Conservation (phyloP, 2,329 filamentous ascomycete genomes). For the Fusarium nematophilum region DNA sequence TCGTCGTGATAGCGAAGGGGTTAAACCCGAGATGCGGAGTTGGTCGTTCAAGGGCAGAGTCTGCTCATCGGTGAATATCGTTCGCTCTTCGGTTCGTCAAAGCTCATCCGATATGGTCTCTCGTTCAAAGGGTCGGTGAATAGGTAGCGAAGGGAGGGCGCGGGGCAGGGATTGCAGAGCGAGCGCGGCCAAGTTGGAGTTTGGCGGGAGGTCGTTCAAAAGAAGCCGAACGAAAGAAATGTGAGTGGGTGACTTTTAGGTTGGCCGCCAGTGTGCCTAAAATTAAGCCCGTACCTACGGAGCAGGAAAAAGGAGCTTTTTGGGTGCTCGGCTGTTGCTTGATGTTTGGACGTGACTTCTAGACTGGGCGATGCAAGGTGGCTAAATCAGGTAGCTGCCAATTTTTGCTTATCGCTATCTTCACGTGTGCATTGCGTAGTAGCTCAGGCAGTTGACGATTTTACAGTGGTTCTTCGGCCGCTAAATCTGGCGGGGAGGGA, state of each 20-base stretch:
- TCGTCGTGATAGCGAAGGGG: conserved; percentile 20
- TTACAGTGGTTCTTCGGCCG: conserved; percentile 18
- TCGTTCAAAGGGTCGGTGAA: conserved; percentile 23
- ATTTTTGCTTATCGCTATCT: conserved; percentile 47
- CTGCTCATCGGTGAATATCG: conserved; percentile 36
- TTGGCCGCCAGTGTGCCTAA: conserved; percentile 21
- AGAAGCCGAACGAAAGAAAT: too few species aligned
- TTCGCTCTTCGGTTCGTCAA: conserved; percentile 25
- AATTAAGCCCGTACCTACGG: too few species aligned
- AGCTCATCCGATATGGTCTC: conserved; percentile 25
- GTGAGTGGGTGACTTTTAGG: conserved; percentile 19
- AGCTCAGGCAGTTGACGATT: conserved; percentile 17
- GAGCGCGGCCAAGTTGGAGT: background rate
- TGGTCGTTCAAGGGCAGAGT: conserved; percentile 29
- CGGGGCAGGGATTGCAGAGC: background rate
- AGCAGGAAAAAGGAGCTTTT: conserved; percentile 28
- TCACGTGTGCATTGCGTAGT: conserved; percentile 40
- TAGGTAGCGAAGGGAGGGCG: conserved; percentile 20
- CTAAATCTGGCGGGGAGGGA: conserved; percentile 26
- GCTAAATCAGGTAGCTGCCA: conserved; percentile 41
- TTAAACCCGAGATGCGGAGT: conserved; percentile 25
- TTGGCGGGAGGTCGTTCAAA: conserved; percentile 10
- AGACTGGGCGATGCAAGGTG: conserved; percentile 42
- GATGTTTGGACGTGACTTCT: conserved; percentile 41
- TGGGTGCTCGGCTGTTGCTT: conserved; percentile 30